Conservation (phyloP, 257 asterid genomes). For the Lavandula angustifolia region DNA sequence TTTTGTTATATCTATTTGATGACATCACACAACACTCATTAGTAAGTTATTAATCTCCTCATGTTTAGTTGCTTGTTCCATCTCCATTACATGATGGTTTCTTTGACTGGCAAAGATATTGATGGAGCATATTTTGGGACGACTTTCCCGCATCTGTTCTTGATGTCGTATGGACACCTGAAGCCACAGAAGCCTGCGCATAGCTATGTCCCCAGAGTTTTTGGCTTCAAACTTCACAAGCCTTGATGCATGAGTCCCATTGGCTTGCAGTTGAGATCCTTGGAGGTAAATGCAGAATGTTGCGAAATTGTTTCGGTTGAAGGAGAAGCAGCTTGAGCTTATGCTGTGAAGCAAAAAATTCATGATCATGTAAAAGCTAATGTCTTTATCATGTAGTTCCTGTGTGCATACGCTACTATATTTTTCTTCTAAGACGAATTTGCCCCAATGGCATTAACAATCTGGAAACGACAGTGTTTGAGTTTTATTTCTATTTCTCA, state of each 20-base stretch:
- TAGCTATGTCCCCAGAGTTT: conserved; percentile 75
- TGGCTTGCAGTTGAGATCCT: conserved; percentile 31
- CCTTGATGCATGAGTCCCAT: conserved; percentile 42
- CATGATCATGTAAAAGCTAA: conserved; percentile 36
- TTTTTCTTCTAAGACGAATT: conserved; percentile 22
- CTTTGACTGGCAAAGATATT: conserved; percentile 60
- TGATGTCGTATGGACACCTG: conserved; percentile 88
- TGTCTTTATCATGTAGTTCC: conserved; percentile 30
- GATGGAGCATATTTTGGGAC: conserved; percentile 95
- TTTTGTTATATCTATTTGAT: neutral
- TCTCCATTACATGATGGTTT: conserved; percentile 22
- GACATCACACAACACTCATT: neutral
- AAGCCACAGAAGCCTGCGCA: conserved; percentile 78
- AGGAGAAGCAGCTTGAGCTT: conserved; percentile 36
- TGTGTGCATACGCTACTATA: conserved; percentile 37
- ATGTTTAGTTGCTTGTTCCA: neutral
- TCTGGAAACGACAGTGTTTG: neutral
- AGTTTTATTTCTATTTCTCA: neutral
- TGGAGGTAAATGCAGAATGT: conserved; percentile 29
- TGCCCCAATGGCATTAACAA: neutral
- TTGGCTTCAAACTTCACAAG: conserved; percentile 83
- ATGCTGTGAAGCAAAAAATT: conserved; percentile 35
- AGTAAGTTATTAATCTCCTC: too few species aligned
- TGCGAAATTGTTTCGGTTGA: conserved; percentile 34
- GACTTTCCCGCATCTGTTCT: conserved; percentile 85